Conservation (phyloP, 2,329 filamentous ascomycete genomes). For the Microcyclosporella mali region DNA sequence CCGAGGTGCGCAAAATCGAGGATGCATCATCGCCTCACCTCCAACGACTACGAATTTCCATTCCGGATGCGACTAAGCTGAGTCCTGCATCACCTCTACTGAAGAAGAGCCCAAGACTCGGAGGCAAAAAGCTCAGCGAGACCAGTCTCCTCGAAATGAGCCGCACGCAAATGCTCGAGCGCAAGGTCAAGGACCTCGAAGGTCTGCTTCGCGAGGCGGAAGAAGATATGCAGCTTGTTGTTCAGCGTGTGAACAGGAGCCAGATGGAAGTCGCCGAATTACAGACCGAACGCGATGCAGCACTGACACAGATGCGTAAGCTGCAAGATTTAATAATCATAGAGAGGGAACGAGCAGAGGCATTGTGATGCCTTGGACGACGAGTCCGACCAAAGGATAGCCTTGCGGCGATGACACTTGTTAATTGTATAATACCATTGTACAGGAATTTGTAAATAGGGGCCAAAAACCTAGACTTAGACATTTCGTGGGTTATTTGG, state of each 20-base stretch:
- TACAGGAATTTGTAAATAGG: no score
- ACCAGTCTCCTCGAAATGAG: conserved; percentile 54
- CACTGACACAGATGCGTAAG: conserved; percentile 62
- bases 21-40: conserved; percentile 74
- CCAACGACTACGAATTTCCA: conserved; percentile 56
- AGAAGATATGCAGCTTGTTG: conserved; percentile 75
- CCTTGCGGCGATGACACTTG: not conserved
- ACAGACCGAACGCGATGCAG: conserved; percentile 68
- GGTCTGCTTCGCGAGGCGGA: conserved; percentile 70
- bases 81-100: conserved; percentile 55
- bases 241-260: conserved; percentile 72
- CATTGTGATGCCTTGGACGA: conserved; percentile 16
- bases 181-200: conserved; percentile 78
- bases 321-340: conserved; percentile 62
- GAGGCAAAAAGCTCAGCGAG: conserved; percentile 53
- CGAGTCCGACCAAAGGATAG: not conserved
- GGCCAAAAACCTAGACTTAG: no score
- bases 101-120: conserved; percentile 41
- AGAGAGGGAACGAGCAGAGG: conserved; percentile 56
- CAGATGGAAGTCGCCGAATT: conserved; percentile 78
- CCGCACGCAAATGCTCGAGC: conserved; percentile 68
- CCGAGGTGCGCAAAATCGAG: conserved; percentile 68
- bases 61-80: conserved; percentile 43
- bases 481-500: no score
- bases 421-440: no score